Evolutionary conservation across 2,329 filamentous ascomycete species (phyloP).

Genomic region (Penicillium thymicola): DNA sequence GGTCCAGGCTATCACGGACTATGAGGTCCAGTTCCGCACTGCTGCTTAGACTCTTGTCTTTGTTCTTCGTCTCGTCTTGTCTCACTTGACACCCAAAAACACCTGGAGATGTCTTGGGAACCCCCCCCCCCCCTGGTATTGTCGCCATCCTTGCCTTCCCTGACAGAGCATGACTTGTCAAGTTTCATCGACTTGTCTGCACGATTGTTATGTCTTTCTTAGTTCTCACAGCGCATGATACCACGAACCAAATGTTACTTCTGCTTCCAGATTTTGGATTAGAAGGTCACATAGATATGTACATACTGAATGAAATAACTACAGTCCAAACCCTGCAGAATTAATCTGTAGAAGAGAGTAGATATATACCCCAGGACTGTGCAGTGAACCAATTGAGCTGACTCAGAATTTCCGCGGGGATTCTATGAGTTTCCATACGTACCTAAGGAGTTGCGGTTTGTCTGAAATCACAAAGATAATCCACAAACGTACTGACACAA

Average conservation of each 20-base stretch:
- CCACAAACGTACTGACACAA: not conserved
- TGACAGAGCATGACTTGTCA: not conserved
- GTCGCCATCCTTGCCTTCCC: not conserved
- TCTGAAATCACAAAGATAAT: not conserved
- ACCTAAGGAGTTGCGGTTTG: not conserved
- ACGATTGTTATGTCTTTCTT: conserved; percentile 4
- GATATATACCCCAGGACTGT: not conserved
- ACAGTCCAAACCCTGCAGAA: not conserved
- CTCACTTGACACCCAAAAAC: not conserved
- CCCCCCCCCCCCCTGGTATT: not conserved
- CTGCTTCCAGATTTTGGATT: conserved; percentile 14
- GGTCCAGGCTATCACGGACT: conserved; percentile 48
- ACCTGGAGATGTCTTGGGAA: not conserved
- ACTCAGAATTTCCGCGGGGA: conserved; percentile 33
- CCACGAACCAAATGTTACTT: conserved; percentile 25
- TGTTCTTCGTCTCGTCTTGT: not conserved
- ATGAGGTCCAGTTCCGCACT: conserved; percentile 38
- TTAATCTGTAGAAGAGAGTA: not conserved
- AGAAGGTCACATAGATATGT: conserved; percentile 17
- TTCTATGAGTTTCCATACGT: conserved; percentile 37
- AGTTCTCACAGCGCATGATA: conserved; percentile 29
- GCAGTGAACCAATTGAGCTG: conserved; percentile 13
- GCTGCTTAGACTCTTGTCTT: conserved; percentile 11
- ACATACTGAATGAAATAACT: conserved; percentile 15
- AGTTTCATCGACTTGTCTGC: not conserved